phyloP scores from a whole-genome alignment of 1,284 basidiomycete species.

The Heterobasidion occidentale region DNA sequence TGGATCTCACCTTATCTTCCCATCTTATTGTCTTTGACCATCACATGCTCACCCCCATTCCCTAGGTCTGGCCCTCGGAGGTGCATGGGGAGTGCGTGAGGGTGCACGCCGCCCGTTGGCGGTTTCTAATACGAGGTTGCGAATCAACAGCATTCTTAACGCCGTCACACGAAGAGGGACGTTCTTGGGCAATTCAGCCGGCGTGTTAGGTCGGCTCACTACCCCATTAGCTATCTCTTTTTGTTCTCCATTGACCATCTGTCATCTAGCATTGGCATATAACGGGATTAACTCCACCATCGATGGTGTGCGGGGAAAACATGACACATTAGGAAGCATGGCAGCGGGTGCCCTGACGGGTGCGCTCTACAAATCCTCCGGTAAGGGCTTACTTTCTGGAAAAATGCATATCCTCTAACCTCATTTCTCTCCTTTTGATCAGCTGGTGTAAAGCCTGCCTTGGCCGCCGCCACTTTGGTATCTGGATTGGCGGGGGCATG shows the following conservation, averaged over 20 bases:
- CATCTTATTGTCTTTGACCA: conserved; percentile 61
- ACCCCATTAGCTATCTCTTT: conserved; percentile 17
- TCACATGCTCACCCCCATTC: conserved; percentile 63
- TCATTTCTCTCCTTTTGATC: conserved; percentile 21
- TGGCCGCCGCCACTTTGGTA: conserved; percentile 84
- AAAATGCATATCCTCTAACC: conserved; percentile 24
- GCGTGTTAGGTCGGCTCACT: conserved; percentile 77
- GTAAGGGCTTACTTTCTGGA: conserved; percentile 31
- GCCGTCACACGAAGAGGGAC: conserved; percentile 94
- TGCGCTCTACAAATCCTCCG: conserved; percentile 89
- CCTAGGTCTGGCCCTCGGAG: conserved; percentile 88
- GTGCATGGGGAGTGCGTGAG: conserved; percentile 93
- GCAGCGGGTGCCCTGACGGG: conserved; percentile 89
- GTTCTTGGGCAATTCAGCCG: conserved; percentile 97
- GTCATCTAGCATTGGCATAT: conserved; percentile 74
- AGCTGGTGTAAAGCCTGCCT: conserved; percentile 88
- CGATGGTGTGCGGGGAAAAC: conserved; percentile 83
- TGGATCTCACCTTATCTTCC: conserved; percentile 60
- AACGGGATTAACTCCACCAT: conserved; percentile 95
- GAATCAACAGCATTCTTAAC: conserved; percentile 97
- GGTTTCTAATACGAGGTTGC: conserved; percentile 76
- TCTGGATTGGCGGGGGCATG: conserved; percentile 85
- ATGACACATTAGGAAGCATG: conserved; percentile 90
- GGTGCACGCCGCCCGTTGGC: conserved; percentile 83
- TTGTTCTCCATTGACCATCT: conserved; percentile 23